Evolutionary conservation across 306 rosid species (phyloP), one percentile per base, ranked within the genome.

Genomic region (Vigna reflexopilosa): DNA sequence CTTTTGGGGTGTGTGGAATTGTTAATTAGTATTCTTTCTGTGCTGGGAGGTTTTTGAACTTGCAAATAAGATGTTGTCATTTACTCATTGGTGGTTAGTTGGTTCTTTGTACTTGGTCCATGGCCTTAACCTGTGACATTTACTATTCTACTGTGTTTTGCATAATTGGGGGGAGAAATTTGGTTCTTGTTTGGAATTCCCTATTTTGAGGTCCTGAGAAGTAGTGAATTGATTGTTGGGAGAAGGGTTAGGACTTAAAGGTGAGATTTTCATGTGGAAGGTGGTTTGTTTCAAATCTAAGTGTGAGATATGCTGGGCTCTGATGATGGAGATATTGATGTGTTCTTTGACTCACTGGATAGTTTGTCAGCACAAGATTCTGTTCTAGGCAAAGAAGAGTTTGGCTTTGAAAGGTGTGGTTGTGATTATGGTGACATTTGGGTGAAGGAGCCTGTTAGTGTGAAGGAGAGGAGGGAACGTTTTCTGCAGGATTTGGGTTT

Each of bases 341-440:
- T 67, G 68, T 90, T 90, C 88, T 92, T 87, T n/a, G 90, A 92
- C 78, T 82, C 97, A 2, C 44, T n/a, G 30, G 97, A 92, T 75
- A 71, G 40, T 57, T 80, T 92, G 74, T 78, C 88, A 51, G 76
- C 85, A 34, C 88, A 76, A 72, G 86, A 82, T 77, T 73, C 73
- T 22, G 65, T 67, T 66, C 45, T 78, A 64, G 80, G 34, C 3
- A 62, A 80, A 55, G 79, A 85, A 67, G 87, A 79, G 70, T 68
- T 70, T 34, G 62, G 51, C 4, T 47, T 54, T 55, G 59, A 77
- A 16, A 70, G 79, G 42, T 61, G 57, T 20, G 85, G 68, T 58
- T 40, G 26, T 68, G 55, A 13, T 70, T 63, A 49, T 30, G 85
- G 84, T 66, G 85, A 83, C 72, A 63, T 88, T 77, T 92, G 97